Percentiles rank a stretch among this genome's conserved stretches.
phyloP scores from a whole-genome alignment of 2,329 filamentous ascomycete species.

The Xylaria sp. region DNA sequence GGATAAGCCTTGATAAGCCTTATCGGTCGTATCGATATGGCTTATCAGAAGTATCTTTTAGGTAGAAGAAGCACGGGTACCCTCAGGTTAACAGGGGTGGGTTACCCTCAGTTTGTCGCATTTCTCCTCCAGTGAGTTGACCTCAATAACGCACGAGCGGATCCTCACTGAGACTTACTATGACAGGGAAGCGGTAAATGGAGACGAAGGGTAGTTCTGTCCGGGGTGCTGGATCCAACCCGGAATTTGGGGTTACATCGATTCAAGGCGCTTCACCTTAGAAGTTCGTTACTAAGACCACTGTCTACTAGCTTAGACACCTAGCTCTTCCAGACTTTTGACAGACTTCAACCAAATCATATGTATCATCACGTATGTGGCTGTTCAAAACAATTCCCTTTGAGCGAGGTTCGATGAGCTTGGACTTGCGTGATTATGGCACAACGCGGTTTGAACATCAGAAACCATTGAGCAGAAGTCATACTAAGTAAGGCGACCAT shows the following conservation, averaged over 20 bases:
- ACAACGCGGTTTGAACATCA: not conserved
- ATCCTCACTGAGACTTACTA: not conserved
- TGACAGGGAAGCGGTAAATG: not conserved
- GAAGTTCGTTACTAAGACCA: constrained; percentile 8
- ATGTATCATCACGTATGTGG: no score
- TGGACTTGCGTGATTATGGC: not conserved
- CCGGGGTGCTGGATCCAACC: constrained; percentile 15
- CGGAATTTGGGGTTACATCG: constrained; percentile 24
- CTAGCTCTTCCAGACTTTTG: not conserved
- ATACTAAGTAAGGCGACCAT: constrained; percentile 24
- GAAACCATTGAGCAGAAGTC: not conserved
- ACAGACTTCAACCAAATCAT: not conserved
- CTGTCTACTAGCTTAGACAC: not conserved
- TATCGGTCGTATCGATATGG: no score
- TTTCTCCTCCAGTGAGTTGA: no score
- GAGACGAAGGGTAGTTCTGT: not conserved
- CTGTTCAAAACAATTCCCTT: no score
- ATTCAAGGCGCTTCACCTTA: constrained; percentile 14
- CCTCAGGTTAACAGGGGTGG: no score
- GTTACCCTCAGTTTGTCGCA: no score
- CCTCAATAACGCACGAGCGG: not conserved
- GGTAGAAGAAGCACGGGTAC: no score
- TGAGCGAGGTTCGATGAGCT: no score
- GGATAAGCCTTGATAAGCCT: no score
- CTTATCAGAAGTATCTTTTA: no score